These are phyloP conservation scores for Lunasporangiospora selenospora DNA, from an alignment of 192 early-diverging fungal species.

Conservation along the genomic window DNA sequence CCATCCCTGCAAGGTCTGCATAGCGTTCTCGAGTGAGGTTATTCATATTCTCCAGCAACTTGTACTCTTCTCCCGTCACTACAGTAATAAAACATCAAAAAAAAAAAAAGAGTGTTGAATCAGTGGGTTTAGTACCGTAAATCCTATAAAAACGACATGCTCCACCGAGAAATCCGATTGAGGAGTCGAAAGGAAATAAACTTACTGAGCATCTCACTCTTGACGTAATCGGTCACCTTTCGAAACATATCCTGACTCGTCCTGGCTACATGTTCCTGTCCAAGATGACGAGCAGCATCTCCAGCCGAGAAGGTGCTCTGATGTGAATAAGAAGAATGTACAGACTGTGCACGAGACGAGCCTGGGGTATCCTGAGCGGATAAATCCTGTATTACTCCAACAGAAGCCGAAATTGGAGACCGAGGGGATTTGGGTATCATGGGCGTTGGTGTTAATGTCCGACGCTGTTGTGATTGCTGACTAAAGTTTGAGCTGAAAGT, in stretches of 20 bases:
- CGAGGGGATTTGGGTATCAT: no score
- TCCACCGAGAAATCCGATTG: no score
- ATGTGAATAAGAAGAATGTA: slow-evolving; percentile 26
- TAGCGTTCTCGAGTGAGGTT: slow-evolving; percentile 46
- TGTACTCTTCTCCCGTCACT: slow-evolving; percentile 53
- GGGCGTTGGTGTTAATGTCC: no score
- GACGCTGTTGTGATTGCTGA: no score
- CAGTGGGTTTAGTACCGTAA: no score
- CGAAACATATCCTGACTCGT: slow-evolving; percentile 52
- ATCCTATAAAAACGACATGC: no score
- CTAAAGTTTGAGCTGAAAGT: no score
- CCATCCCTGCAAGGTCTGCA: slow-evolving; percentile 47
- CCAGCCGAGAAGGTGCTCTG: slow-evolving; percentile 31
- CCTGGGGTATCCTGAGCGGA: no score
- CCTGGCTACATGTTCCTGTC: slow-evolving; percentile 47
- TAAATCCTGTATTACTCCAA: no score
- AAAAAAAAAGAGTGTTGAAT: neutral
- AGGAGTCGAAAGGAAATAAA: no score
- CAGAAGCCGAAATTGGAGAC: no score
- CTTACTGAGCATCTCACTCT: slow-evolving; percentile 46
- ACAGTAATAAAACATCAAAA: neutral
- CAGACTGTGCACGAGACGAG: slow-evolving; percentile 18
- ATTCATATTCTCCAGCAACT: slow-evolving; percentile 52
- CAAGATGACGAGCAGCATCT: slow-evolving; percentile 30
- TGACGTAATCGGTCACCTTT: slow-evolving; percentile 49